Evolutionary conservation across 2,329 filamentous ascomycete species (phyloP).

Genomic region (Colletotrichum eleusines): DNA sequence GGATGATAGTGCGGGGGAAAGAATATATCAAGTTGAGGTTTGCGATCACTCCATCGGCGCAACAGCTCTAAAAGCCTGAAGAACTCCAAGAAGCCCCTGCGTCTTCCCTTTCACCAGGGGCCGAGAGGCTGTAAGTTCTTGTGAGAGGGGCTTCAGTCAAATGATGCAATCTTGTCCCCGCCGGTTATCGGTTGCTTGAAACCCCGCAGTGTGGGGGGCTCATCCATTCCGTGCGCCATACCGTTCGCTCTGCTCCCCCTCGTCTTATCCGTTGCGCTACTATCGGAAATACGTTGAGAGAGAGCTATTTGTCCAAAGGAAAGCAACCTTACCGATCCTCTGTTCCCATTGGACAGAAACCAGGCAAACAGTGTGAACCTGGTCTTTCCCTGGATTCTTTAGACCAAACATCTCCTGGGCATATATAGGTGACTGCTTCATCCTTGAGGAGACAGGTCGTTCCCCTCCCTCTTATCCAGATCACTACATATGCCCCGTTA

Average conservation of each 20-base stretch:
- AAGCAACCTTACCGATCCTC: conserved; percentile 1
- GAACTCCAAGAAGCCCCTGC: background rate
- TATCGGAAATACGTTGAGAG: conserved; percentile 36
- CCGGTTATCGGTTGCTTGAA: conserved; percentile 39
- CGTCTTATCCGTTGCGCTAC: conserved; percentile 34
- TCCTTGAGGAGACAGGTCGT: background rate
- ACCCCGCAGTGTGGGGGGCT: conserved; percentile 39
- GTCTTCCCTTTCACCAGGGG: background rate
- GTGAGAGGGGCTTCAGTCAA: conserved; percentile 1
- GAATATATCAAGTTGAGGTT: conserved; percentile 10
- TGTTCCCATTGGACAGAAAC: conserved; percentile 5
- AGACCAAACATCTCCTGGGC: conserved; percentile 9
- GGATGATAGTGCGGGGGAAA: conserved; percentile 6
- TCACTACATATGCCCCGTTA: conserved; percentile 26
- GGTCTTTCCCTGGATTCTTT: conserved; percentile 5
- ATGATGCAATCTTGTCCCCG: conserved; percentile 36
- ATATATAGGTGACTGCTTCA: conserved; percentile 9
- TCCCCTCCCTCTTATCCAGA: background rate
- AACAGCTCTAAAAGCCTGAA: background rate
- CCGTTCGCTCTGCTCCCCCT: conserved; percentile 29
- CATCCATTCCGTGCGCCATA: conserved; percentile 32
- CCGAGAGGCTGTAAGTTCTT: background rate
- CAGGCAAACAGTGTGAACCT: background rate
- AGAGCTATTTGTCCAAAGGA: conserved; percentile 21
- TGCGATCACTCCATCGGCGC: conserved; percentile 18